Base-by-base conservation (phyloP, 2,329 filamentous ascomycete genomes). In the Venturia aucupariae region DNA sequence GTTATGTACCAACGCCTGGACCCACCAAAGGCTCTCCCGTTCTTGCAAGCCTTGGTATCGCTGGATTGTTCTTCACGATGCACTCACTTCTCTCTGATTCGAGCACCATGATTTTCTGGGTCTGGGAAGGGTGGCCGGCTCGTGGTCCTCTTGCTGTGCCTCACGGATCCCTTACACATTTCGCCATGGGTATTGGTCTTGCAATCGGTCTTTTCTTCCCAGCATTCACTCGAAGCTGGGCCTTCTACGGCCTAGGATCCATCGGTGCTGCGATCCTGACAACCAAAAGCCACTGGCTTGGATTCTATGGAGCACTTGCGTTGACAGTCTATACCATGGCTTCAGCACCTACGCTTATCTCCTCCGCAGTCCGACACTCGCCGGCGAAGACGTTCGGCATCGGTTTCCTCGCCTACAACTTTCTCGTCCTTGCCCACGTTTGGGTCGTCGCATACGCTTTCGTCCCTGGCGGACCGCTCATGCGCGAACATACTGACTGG, bases 391-490 rank as follows among this genome's bases (percentile, higher is more conserved):
- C 90, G 0, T 99, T 99, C 73, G 94, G 93, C 2, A 74, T 95
- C 17, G 93, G 90, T 4, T 97, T 96, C 78, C 78, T 97, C 62
- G 75, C 96, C 60, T 99, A 97, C 80, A 96, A 97, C 76, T 82
- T 97, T 71, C 79, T 97, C 78, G 88, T 97, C 4, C 84, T 99
- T n/a, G 96, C 96, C 80, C 93, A 97, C 72, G 92, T 97, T 64
- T 99, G 94, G 94, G 90, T 97, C 42, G 94, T 99, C 13, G 94
- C 94, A 2, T 99, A 99, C 71, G 94, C 94, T 15, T 99, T 99
- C 70, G 94, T 99, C 3, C 94, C 94, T 1, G 94, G 94, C 62
- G 94, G 94, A 1, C 91, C 91, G 3, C 82, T 96, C 0, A 90
- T 99, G 54, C 88, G 94, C 55, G 94, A 99, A 75, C 92, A 88